These are phyloP conservation scores for Lactifluus pinguis DNA, from an alignment of 768 basidiomycete genomes.

Conservation along the genomic window DNA sequence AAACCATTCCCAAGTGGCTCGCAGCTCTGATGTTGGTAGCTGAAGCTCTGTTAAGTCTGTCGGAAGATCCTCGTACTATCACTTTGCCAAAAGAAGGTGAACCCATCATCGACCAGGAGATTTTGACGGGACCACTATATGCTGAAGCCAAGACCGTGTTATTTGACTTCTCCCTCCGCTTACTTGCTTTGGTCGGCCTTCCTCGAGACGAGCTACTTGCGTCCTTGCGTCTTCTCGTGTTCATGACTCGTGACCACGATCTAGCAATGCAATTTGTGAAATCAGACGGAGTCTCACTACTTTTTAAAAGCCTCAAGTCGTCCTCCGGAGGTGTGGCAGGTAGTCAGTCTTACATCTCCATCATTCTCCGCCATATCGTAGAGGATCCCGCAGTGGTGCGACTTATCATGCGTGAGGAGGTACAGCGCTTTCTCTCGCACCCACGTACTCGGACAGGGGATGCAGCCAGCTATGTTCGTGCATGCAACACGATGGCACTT, in stretches of 20 bases:
- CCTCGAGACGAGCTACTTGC: conserved; percentile 79
- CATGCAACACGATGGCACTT: conserved; percentile 68
- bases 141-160: conserved; percentile 52
- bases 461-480: conserved; percentile 60
- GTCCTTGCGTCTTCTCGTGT: conserved; percentile 70
- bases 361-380: conserved; percentile 85
- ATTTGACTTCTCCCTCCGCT: conserved; percentile 67
- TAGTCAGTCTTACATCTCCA: conserved; percentile 75
- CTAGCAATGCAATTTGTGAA: conserved; percentile 62
- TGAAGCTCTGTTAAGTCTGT: conserved; percentile 70
- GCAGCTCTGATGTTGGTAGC: conserved; percentile 77
- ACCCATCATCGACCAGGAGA: conserved; percentile 40
- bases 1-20: conserved; percentile 73
- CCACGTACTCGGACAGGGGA: conserved; percentile 65
- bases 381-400: conserved; percentile 64
- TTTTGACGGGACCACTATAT: conserved; percentile 53
- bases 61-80: conserved; percentile 61
- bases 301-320: conserved; percentile 61
- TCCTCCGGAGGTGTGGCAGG: conserved; percentile 44
- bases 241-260: conserved; percentile 67
- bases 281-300: conserved; percentile 47
- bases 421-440: conserved; percentile 72
- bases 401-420: conserved; percentile 70
- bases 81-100: conserved; percentile 65
- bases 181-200: conserved; percentile 55